A percentile compares a stretch with the other conserved stretches of the same genome.
Conservation (phyloP, 306 rosid species). For the Quercus mongolica region DNA sequence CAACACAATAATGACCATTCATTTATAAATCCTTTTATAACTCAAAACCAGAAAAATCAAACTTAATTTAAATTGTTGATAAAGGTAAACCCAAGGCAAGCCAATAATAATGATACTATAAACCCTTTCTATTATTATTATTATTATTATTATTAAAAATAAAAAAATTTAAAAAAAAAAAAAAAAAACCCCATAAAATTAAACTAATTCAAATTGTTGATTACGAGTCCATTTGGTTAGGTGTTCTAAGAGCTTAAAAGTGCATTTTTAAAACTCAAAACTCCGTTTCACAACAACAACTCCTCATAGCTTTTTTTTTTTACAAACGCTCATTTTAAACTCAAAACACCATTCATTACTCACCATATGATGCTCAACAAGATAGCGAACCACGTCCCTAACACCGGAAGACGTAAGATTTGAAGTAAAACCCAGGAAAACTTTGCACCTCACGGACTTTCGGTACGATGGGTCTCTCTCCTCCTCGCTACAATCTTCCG, state of each 20-base stretch:
- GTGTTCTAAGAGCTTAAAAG: too few relatives aligned
- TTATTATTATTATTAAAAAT: too few relatives aligned
- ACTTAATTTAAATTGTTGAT: neutral
- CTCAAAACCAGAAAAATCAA: neutral
- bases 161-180: too few relatives aligned
- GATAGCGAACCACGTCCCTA: conserved; percentile 72
- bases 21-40: neutral
- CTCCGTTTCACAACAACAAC: too few relatives aligned
- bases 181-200: too few relatives aligned
- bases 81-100: neutral
- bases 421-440: conserved; percentile 90
- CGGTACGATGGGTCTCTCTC: conserved; percentile 51
- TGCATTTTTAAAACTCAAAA: too few relatives aligned
- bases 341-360: neutral
- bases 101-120: too few relatives aligned
- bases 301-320: too few relatives aligned
- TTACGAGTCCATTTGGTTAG: too few relatives aligned
- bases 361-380: conserved; percentile 85
- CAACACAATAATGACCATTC: neutral
- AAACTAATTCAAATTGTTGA: too few relatives aligned
- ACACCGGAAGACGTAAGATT: conserved; percentile 93
- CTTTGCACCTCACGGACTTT: conserved; percentile 61
- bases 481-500: conserved; percentile 52
- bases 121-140: too few relatives aligned
- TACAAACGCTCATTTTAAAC: too few relatives aligned